Evolutionary conservation across 2,329 filamentous ascomycete species (phyloP).

Genomic region (Phaeosphaeria sp.): DNA sequence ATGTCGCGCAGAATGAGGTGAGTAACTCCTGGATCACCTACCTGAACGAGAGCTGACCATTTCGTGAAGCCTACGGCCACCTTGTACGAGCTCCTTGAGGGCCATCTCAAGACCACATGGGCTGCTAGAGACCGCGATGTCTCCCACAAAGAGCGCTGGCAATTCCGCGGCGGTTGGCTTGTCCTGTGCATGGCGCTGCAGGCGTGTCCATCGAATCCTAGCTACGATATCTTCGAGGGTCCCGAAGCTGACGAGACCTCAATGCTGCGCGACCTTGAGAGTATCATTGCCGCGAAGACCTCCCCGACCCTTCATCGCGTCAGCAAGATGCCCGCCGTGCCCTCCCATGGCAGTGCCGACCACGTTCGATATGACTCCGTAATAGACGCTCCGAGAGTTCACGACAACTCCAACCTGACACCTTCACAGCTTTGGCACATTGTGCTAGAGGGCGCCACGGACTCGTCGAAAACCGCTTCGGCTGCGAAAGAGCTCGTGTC

Average conservation of each 20-base stretch:
- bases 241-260: constrained; percentile 4
- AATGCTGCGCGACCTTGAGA: constrained; percentile 14
- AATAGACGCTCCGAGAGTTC: not conserved
- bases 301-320: not conserved
- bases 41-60: not conserved
- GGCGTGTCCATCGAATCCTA: constrained; percentile 20
- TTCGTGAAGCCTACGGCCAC: not conserved
- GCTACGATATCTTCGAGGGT: constrained; percentile 13
- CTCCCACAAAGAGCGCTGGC: constrained; percentile 19
- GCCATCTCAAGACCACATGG: constrained; percentile 15
- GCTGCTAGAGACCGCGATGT: constrained; percentile 9
- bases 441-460: constrained; percentile 19
- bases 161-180: constrained; percentile 26
- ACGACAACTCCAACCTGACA: not conserved
- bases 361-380: constrained; percentile 13
- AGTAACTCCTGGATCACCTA: not conserved
- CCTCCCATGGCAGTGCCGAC: not conserved
- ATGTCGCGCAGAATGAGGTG: not conserved
- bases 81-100: constrained; percentile 16
- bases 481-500: constrained; percentile 19
- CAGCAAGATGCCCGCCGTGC: constrained; percentile 10
- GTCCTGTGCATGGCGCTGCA: constrained; percentile 22
- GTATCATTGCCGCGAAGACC: not conserved
- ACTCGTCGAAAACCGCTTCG: constrained; percentile 9
- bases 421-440: constrained; percentile 19